A percentile compares a stretch with the other conserved stretches of the same genome.
Conservation (phyloP, 176 grass and related monocot species). For the Pharus latifolius region DNA sequence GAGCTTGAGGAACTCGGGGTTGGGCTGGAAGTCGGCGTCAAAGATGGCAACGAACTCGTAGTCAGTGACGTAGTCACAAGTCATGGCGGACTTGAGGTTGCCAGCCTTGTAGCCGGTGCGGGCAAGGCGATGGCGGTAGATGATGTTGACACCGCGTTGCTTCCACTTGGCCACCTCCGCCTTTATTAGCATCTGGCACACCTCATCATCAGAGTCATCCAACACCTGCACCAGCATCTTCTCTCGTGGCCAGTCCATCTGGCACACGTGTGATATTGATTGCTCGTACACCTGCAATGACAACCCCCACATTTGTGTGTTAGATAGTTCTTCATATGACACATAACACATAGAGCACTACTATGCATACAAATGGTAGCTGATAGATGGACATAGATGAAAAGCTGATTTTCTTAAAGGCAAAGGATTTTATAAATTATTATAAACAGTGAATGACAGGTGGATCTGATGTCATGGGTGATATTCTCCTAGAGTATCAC, state of each 20-base stretch:
- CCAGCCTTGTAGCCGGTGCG: constrained; percentile 96
- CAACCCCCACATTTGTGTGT: too few species aligned
- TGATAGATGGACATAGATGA: too few species aligned
- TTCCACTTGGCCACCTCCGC: constrained; percentile 82
- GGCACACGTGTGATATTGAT: constrained; percentile 80
- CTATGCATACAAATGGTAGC: too few species aligned
- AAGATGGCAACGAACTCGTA: constrained; percentile 96
- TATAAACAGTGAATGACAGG: too few species aligned
- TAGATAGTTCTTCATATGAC: too few species aligned
- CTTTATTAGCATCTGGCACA: constrained; percentile 64
- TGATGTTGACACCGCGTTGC: constrained; percentile 71
- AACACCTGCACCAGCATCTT: constrained; percentile 81
- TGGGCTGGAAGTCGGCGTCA: constrained; percentile 96
- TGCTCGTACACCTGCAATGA: constrained; percentile 77
- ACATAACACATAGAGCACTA: too few species aligned
- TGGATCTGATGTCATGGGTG: too few species aligned
- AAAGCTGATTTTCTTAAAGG: too few species aligned
- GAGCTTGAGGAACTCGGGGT: constrained; percentile 90
- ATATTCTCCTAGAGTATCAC: too few species aligned
- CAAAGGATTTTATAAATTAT: too few species aligned
- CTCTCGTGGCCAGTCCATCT: constrained; percentile 80
- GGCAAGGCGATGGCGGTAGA: constrained; percentile 70
- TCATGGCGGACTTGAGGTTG: constrained; percentile 96
- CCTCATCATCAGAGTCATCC: constrained; percentile 87
- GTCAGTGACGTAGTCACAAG: constrained; percentile 75